A percentile compares a stretch with the other conserved stretches of the same genome.
Evolutionary conservation across 768 basidiomycete species (phyloP).

Genomic region (Tubosaeta brunneosetosa): DNA sequence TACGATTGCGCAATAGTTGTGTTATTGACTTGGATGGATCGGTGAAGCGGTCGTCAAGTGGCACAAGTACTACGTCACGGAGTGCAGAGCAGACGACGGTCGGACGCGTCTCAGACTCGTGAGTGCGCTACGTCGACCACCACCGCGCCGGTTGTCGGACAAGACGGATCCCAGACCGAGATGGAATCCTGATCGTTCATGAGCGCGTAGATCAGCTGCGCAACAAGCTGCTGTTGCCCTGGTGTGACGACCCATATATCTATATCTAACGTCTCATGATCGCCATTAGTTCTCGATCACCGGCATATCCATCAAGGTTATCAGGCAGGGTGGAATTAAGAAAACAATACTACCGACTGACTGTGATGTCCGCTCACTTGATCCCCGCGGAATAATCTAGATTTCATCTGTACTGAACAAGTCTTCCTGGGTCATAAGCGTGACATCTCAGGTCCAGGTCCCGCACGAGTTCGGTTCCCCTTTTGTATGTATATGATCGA

Average conservation of each 20-base stretch:
- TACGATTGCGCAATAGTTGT: neutral
- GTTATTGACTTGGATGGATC: neutral
- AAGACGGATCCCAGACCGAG: neutral
- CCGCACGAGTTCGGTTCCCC: neutral
- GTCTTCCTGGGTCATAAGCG: neutral
- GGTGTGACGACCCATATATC: too few relatives aligned
- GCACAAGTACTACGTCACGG: neutral
- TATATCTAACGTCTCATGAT: neutral
- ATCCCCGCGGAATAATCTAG: neutral
- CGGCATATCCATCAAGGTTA: neutral
- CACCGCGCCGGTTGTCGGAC: neutral
- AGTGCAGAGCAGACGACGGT: neutral
- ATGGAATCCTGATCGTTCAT: neutral
- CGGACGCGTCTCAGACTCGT: neutral
- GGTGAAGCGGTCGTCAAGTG: neutral
- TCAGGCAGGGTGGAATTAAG: neutral
- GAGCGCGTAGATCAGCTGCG: neutral
- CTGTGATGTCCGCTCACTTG: neutral
- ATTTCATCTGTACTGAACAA: neutral
- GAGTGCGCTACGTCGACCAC: neutral
- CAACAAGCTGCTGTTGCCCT: neutral
- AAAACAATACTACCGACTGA: neutral
- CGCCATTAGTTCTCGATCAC: neutral
- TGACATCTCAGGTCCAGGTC: neutral
- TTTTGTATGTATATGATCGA: neutral